phyloP scores from a whole-genome alignment of 176 grass and related monocot species.

The Triticum turgidum region DNA sequence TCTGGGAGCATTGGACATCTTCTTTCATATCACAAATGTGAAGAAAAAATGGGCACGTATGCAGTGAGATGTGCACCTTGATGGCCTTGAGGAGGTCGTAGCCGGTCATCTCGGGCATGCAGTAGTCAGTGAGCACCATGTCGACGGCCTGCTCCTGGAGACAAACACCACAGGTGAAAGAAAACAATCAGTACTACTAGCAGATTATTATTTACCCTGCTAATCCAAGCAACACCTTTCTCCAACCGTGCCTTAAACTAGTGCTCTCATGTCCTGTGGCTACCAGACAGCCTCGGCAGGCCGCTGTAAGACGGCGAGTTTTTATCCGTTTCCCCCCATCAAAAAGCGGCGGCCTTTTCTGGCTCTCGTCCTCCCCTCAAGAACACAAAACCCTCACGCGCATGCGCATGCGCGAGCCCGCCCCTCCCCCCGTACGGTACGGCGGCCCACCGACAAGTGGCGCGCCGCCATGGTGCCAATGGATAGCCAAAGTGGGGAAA shows the following conservation, averaged over 20 bases:
- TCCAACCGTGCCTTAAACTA: background rate
- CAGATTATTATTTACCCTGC: background rate
- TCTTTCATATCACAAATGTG: background rate
- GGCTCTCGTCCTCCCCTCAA: background rate
- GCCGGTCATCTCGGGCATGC: conserved; percentile 98
- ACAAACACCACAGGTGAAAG: background rate
- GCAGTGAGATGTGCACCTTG: conserved; percentile 51
- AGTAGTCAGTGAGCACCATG: conserved; percentile 96
- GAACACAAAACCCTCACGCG: conserved; percentile 42
- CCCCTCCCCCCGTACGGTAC: background rate
- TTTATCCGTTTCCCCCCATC: background rate
- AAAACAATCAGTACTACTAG: background rate
- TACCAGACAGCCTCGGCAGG: conserved; percentile 18
- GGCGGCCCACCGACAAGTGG: conserved; percentile 21
- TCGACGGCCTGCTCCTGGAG: conserved; percentile 84
- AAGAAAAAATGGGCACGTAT: no score
- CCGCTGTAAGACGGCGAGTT: background rate
- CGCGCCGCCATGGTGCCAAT: background rate
- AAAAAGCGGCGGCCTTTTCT: conserved; percentile 50
- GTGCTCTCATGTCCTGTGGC: background rate
- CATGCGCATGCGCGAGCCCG: conserved; percentile 12
- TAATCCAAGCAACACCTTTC: background rate
- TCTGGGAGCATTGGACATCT: background rate
- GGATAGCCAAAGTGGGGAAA: background rate
- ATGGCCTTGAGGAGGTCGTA: conserved; percentile 91